A percentile compares a stretch with the other conserved stretches of the same genome.
These are phyloP conservation scores for Comarum palustre DNA, from an alignment of 306 rosid genomes.

Conservation along the genomic window DNA sequence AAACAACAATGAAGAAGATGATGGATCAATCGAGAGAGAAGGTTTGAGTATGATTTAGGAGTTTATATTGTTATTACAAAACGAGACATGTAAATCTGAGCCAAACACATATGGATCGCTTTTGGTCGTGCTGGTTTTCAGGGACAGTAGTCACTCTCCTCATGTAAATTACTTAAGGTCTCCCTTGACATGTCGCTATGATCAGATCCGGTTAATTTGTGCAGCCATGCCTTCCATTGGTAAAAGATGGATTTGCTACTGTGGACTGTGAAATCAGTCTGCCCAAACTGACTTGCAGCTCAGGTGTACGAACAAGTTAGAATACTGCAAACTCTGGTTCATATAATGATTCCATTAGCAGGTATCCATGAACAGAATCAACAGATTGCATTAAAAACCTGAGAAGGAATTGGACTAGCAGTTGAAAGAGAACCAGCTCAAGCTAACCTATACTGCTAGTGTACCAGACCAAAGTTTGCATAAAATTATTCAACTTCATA, in stretches of 20 bases:
- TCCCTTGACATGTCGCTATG: too few relatives aligned
- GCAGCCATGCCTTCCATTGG: too few relatives aligned
- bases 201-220: too few relatives aligned
- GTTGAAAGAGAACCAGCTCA: not conserved
- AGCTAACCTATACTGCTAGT: not conserved
- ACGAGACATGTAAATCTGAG: conserved; percentile 5
- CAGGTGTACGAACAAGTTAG: not conserved
- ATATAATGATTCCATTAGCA: too few relatives aligned
- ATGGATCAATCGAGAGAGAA: not conserved
- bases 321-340: too few relatives aligned
- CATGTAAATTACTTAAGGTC: too few relatives aligned
- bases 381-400: not conserved
- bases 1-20: not conserved
- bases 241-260: too few relatives aligned
- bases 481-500: not conserved
- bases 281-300: not conserved
- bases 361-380: not conserved
- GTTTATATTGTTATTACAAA: not conserved
- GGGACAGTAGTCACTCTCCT: conserved; percentile 16
- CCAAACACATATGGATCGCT: conserved; percentile 37
- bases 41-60: not conserved
- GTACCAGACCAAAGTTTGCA: not conserved
- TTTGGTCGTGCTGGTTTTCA: conserved; percentile 12
- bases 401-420: not conserved
- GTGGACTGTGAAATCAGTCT: too few relatives aligned